Conservation (phyloP, 805 yeast genomes). For the Millerozyma miso region DNA sequence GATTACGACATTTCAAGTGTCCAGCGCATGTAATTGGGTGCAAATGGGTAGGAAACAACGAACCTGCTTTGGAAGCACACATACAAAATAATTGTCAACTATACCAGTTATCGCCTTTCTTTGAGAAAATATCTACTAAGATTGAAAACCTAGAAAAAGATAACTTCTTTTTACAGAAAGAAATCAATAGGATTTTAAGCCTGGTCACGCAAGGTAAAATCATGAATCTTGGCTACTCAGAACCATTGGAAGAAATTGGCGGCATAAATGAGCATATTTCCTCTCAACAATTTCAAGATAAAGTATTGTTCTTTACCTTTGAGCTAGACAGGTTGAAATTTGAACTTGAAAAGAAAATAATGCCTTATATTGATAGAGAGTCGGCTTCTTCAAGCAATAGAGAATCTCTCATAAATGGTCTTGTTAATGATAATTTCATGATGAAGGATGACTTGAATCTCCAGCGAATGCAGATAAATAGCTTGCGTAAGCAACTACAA, state of each 20-base stretch:
- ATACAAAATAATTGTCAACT: constrained; percentile 28
- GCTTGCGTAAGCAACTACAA: constrained; percentile 49
- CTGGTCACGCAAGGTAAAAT: constrained; percentile 47
- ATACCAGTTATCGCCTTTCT: constrained; percentile 24
- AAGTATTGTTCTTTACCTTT: constrained; percentile 28
- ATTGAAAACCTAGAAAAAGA: constrained; percentile 28
- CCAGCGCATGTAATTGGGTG: constrained; percentile 50
- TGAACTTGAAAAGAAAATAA: constrained; percentile 36
- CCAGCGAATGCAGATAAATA: constrained; percentile 42
- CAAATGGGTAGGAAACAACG: constrained; percentile 39
- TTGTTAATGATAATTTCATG: constrained; percentile 34
- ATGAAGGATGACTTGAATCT: constrained; percentile 45
- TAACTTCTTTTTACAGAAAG: constrained; percentile 38
- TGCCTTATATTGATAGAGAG: constrained; percentile 29
- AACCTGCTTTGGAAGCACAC: constrained; percentile 35
- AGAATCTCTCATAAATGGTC: constrained; percentile 25
- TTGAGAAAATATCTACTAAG: constrained; percentile 18
- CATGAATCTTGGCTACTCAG: constrained; percentile 46
- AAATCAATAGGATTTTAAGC: constrained; percentile 42
- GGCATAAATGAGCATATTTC: constrained; percentile 10
- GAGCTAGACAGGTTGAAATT: constrained; percentile 42
- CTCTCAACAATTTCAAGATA: constrained; percentile 22
- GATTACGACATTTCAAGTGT: constrained; percentile 37
- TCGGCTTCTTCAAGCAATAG: constrained; percentile 19
- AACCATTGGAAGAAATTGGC: constrained; percentile 44